These are phyloP conservation scores for Fusarium oligoseptatum DNA, from an alignment of 2,329 filamentous ascomycete species.

Conservation along the genomic window DNA sequence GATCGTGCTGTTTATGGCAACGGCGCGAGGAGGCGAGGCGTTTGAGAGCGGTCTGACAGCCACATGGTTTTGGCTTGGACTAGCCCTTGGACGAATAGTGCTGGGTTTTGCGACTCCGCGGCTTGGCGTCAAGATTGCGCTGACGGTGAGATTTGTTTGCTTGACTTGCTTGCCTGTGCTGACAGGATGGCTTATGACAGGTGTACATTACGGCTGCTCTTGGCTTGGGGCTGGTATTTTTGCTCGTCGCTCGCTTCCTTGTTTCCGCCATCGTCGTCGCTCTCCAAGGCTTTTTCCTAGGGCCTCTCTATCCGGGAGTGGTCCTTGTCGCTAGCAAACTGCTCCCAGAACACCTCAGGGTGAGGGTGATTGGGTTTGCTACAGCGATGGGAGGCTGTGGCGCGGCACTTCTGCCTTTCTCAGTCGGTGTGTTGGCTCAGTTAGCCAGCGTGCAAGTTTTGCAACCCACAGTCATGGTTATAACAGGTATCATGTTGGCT, in stretches of 20 bases:
- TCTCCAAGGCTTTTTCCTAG: background rate
- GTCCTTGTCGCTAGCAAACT: background rate
- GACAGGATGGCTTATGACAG: background rate
- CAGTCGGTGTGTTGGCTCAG: slow-evolving; percentile 1
- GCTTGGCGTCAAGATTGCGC: background rate
- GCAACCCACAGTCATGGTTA: background rate
- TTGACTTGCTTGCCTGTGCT: background rate
- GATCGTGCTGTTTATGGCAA: slow-evolving; percentile 3
- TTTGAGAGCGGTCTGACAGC: slow-evolving; percentile 5
- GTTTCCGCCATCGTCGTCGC: background rate
- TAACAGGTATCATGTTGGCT: background rate
- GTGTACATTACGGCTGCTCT: background rate
- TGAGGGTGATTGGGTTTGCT: background rate
- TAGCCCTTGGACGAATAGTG: background rate
- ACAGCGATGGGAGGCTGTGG: slow-evolving; percentile 1
- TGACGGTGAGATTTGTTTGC: background rate
- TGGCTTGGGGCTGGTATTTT: background rate
- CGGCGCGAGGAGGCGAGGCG: background rate
- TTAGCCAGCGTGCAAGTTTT: background rate
- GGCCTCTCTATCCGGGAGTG: background rate
- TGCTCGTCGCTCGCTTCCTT: background rate
- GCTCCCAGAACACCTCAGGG: background rate
- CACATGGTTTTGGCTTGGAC: background rate
- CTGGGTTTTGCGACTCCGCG: background rate
- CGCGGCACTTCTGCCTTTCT: slow-evolving; percentile 2